Evolutionary conservation across 371 early-diverging fungal genomes (phyloP).

Genomic region (Lichtheimia corymbifera): DNA sequence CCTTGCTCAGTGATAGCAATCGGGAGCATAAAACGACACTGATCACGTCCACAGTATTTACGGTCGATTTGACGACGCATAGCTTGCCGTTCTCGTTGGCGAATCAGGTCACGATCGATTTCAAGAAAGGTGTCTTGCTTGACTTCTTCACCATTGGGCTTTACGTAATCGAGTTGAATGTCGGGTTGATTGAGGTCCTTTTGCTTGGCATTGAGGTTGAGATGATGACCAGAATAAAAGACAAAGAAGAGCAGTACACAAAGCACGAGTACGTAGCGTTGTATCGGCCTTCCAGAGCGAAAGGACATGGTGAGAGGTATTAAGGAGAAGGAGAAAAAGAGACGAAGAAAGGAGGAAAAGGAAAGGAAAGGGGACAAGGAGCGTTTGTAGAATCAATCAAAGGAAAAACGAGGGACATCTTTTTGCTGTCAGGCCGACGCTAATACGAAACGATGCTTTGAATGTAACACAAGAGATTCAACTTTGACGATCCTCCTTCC

Average conservation of each 20-base stretch:
- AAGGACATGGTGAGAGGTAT: constrained; percentile 14
- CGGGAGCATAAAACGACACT: constrained; percentile 34
- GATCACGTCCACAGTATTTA: constrained; percentile 32
- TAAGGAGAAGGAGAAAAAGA: constrained; percentile 7
- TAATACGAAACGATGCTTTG: too few relatives aligned
- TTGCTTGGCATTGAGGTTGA: constrained; percentile 4
- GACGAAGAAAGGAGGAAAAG: constrained; percentile 9
- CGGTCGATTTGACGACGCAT: constrained; percentile 27
- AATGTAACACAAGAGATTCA: neutral
- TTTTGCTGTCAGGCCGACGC: too few relatives aligned
- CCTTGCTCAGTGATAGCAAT: constrained; percentile 46
- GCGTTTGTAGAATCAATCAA: neutral
- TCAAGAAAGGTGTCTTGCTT: constrained; percentile 8
- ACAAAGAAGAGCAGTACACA: constrained; percentile 20
- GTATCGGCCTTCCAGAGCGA: constrained; percentile 16
- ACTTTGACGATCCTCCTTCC: constrained; percentile 4
- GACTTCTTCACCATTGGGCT: constrained; percentile 5
- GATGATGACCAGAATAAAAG: constrained; percentile 19
- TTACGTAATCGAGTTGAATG: constrained; percentile 6
- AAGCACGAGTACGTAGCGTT: constrained; percentile 19
- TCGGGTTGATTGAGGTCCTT: too few relatives aligned
- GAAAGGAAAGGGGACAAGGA: constrained; percentile 8
- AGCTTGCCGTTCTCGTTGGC: constrained; percentile 6
- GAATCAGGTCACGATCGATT: constrained; percentile 16
- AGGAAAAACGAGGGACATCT: neutral